These are phyloP conservation scores for Avena insularis DNA, from an alignment of 176 grass and related monocot species.

Conservation along the genomic window DNA sequence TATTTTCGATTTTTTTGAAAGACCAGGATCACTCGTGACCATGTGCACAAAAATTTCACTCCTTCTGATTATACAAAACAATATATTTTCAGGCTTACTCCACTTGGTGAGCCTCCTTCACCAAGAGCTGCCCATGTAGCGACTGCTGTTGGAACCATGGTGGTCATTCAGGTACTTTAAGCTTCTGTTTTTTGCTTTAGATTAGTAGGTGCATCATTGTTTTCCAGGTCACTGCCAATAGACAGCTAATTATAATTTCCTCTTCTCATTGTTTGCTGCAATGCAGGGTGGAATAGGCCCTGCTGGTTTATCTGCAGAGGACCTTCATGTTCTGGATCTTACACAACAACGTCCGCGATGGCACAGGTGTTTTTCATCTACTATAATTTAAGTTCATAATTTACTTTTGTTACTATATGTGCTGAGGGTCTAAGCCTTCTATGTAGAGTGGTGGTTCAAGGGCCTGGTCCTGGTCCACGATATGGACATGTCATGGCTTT, in stretches of 20 bases:
- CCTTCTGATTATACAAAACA: slow-evolving; percentile 1
- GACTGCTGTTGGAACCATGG: slow-evolving; percentile 98
- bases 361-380: slow-evolving; percentile 74
- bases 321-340: slow-evolving; percentile 96
- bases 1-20: too few species aligned
- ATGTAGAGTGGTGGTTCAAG: slow-evolving; percentile 90
- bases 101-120: slow-evolving; percentile 94
- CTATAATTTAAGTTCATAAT: slow-evolving; percentile 18
- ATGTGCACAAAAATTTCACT: too few species aligned
- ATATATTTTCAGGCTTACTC: slow-evolving; percentile 73
- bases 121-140: slow-evolving; percentile 98
- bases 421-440: slow-evolving; percentile 42
- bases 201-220: background rate
- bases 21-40: too few species aligned
- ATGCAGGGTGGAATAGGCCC: slow-evolving; percentile 96
- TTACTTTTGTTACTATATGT: background rate
- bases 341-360: slow-evolving; percentile 89
- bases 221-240: slow-evolving; percentile 12
- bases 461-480: slow-evolving; percentile 89
- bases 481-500: slow-evolving; percentile 99
- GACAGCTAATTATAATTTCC: slow-evolving; percentile 4
- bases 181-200: background rate
- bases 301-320: slow-evolving; percentile 94
- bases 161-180: slow-evolving; percentile 89
- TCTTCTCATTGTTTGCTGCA: slow-evolving; percentile 23